Conservation (phyloP, 2,329 filamentous ascomycete species). For the Trichoderma afroharzianum region DNA sequence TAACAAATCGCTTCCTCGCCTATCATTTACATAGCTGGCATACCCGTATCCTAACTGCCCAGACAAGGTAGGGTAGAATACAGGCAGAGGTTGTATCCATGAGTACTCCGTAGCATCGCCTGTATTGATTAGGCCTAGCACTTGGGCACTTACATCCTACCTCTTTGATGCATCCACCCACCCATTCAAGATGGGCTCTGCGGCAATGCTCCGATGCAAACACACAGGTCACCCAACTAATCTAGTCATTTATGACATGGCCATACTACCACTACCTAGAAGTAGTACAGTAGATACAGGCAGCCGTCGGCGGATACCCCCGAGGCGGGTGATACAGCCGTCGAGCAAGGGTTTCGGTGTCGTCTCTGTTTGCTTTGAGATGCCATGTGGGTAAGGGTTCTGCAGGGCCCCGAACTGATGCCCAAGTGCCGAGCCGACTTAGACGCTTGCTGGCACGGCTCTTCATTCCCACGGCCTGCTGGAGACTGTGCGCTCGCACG, state of each 20-base stretch:
- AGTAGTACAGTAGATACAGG: neutral
- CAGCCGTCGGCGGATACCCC: slow-evolving; percentile 8
- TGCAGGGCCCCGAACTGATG: slow-evolving; percentile 4
- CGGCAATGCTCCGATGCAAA: slow-evolving; percentile 14
- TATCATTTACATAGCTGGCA: neutral
- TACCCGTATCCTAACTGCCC: neutral
- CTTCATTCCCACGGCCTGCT: neutral
- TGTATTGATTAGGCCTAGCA: slow-evolving; percentile 1
- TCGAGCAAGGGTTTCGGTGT: slow-evolving; percentile 8
- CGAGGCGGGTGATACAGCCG: slow-evolving; percentile 4
- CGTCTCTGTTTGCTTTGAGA: slow-evolving; percentile 1
- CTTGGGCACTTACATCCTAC: neutral
- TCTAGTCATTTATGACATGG: slow-evolving; percentile 16
- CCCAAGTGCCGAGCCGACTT: neutral
- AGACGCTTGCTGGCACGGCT: neutral
- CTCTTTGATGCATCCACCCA: neutral
- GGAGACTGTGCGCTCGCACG: neutral
- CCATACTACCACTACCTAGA: neutral
- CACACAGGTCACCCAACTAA: slow-evolving; percentile 10
- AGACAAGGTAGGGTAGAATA: neutral
- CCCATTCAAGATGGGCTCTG: neutral
- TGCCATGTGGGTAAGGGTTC: slow-evolving; percentile 6
- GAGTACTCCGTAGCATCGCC: neutral
- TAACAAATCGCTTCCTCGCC: neutral
- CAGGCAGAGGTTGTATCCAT: neutral